phyloP scores from a whole-genome alignment of 176 grass and related monocot genomes.

The Paspalum vaginatum region DNA sequence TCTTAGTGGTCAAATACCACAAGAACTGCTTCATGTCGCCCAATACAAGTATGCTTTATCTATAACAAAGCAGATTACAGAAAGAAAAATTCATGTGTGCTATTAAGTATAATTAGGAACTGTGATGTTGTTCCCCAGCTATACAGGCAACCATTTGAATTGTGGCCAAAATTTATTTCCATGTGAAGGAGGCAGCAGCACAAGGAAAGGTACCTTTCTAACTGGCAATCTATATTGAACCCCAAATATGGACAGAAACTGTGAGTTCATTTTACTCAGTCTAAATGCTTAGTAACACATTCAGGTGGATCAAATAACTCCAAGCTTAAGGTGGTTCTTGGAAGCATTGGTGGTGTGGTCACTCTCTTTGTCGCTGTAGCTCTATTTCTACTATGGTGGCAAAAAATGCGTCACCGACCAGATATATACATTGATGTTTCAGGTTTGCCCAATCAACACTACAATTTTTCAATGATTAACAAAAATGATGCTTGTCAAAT shows the following conservation, averaged over 20 bases:
- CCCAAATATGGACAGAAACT: slow-evolving; percentile 16
- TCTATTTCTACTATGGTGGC: slow-evolving; percentile 64
- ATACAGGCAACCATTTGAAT: slow-evolving; percentile 63
- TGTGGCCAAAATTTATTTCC: slow-evolving; percentile 52
- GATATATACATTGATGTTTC: slow-evolving; percentile 84
- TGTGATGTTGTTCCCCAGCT: slow-evolving; percentile 49
- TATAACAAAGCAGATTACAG: slow-evolving; percentile 23
- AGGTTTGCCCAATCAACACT: slow-evolving; percentile 51
- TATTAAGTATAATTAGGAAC: neutral
- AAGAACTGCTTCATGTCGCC: slow-evolving; percentile 48
- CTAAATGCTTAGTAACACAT: slow-evolving; percentile 39
- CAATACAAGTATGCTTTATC: slow-evolving; percentile 65
- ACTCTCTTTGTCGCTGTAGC: slow-evolving; percentile 37
- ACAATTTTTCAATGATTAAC: neutral
- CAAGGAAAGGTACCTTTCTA: slow-evolving; percentile 42
- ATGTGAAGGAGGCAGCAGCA: slow-evolving; percentile 27
- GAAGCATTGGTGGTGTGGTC: too few species aligned
- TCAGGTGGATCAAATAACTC: slow-evolving; percentile 56
- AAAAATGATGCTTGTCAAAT: too few species aligned
- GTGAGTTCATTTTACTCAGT: neutral
- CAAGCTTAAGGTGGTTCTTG: slow-evolving; percentile 45
- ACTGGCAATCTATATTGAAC: slow-evolving; percentile 1
- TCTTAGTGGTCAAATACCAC: slow-evolving; percentile 62
- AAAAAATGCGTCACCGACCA: slow-evolving; percentile 43
- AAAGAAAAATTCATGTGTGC: neutral